Conservation (phyloP, 129 eudicot species). For the Chrysanthemum seticuspe region DNA sequence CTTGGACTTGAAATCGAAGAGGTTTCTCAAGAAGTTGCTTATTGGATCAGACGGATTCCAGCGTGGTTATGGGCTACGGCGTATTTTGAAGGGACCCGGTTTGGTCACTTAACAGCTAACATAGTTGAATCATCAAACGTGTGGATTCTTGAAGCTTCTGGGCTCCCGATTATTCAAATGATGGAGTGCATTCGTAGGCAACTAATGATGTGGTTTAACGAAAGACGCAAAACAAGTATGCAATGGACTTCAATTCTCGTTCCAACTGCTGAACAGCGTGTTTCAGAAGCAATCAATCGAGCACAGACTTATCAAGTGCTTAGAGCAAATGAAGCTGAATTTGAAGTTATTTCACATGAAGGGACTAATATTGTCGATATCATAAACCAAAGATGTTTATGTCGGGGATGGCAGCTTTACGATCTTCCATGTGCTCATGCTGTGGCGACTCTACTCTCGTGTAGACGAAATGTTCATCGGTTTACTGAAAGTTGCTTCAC, state of each 20-base stretch:
- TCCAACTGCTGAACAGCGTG: constrained; percentile 66
- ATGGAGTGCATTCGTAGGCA: constrained; percentile 74
- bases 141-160: constrained; percentile 76
- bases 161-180: constrained; percentile 79
- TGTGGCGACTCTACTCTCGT: too few relatives aligned
- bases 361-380: too few relatives aligned
- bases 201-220: constrained; percentile 83
- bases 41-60: constrained; percentile 57
- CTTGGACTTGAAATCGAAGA: constrained; percentile 71
- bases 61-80: constrained; percentile 76
- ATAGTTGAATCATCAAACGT: constrained; percentile 56
- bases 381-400: too few relatives aligned
- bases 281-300: constrained; percentile 66
- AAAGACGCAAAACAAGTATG: constrained; percentile 68
- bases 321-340: constrained; percentile 80
- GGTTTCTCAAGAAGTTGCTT: constrained; percentile 65
- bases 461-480: too few relatives aligned
- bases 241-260: constrained; percentile 72
- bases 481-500: too few relatives aligned
- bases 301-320: constrained; percentile 68
- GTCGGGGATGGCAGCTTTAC: too few relatives aligned
- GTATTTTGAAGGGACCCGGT: constrained; percentile 69
- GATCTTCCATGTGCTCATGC: too few relatives aligned
- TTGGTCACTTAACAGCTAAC: too few relatives aligned
- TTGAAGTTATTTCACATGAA: constrained; percentile 73